Evolutionary conservation across 208 protist species (phyloP).

Genomic region (Strigomonas culicis): DNA sequence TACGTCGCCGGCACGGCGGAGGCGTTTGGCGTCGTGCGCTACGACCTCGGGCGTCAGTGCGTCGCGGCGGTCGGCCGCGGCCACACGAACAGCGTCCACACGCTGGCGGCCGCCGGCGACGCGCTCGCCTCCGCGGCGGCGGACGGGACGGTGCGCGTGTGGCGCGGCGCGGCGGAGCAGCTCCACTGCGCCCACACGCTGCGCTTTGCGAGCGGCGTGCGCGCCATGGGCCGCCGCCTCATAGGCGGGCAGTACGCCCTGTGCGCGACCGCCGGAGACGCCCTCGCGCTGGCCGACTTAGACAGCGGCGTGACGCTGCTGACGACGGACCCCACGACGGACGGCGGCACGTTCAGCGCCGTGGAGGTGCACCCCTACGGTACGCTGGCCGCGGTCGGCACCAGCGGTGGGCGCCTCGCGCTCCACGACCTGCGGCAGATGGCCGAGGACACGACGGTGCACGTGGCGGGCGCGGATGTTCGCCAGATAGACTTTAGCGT

Average conservation of each 20-base stretch:
- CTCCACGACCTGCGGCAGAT: constrained; percentile 91
- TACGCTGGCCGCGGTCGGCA: constrained; percentile 48
- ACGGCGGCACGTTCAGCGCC: constrained; percentile 14
- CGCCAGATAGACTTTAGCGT: constrained; percentile 85
- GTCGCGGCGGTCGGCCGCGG: constrained; percentile 37
- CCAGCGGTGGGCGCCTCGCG: constrained; percentile 42
- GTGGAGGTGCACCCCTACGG: constrained; percentile 68
- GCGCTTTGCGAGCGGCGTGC: constrained; percentile 36
- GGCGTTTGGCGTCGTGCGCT: constrained; percentile 37
- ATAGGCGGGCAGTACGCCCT: constrained; percentile 32
- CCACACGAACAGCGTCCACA: constrained; percentile 55
- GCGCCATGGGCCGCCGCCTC: constrained; percentile 27
- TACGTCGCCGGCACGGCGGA: constrained; percentile 22
- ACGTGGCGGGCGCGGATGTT: constrained; percentile 31
- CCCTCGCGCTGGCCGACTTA: constrained; percentile 34
- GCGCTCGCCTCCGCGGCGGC: constrained; percentile 95
- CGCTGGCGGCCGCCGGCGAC: constrained; percentile 17
- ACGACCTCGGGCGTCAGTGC: constrained; percentile 19
- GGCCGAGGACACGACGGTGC: constrained; percentile 71
- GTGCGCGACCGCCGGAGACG: constrained; percentile 18
- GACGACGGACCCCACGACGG: constrained; percentile 15
- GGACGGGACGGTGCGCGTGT: constrained; percentile 98
- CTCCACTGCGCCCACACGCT: constrained; percentile 39
- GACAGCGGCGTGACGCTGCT: constrained; percentile 30
- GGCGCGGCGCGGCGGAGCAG: constrained; percentile 47